Conservation (phyloP, 2,329 filamentous ascomycete genomes). For the Scedosporium boydii region DNA sequence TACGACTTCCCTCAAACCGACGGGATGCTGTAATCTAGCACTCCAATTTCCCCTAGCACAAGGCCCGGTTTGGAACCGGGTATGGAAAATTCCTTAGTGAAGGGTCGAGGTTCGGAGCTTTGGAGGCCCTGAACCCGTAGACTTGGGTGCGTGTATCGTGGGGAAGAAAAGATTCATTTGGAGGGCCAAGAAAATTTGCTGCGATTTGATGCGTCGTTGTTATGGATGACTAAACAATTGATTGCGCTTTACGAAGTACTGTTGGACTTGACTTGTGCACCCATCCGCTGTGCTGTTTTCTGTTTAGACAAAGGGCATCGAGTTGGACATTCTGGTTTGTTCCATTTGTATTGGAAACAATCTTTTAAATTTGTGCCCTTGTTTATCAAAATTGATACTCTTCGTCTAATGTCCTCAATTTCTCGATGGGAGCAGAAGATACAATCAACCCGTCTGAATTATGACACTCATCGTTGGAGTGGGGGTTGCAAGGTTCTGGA, state of each 20-base stretch:
- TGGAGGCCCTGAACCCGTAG: neutral
- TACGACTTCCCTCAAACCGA: slow-evolving; percentile 27
- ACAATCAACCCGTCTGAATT: too few relatives aligned
- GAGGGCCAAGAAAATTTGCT: neutral
- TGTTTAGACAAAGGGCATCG: too few relatives aligned
- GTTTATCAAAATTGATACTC: too few relatives aligned
- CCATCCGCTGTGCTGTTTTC: too few relatives aligned
- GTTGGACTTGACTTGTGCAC: neutral
- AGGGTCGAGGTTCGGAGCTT: neutral
- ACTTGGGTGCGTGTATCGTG: neutral
- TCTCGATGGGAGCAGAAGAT: too few relatives aligned
- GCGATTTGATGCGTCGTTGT: neutral
- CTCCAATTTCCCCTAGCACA: neutral
- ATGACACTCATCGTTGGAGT: too few relatives aligned
- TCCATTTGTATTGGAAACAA: too few relatives aligned
- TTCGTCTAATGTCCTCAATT: too few relatives aligned
- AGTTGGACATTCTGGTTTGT: too few relatives aligned
- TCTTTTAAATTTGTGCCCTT: too few relatives aligned
- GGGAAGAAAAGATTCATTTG: neutral
- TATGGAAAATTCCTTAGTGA: neutral
- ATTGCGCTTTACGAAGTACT: neutral
- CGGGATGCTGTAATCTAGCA: slow-evolving; percentile 5
- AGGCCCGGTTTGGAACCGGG: neutral
- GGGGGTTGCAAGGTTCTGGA: too few relatives aligned
- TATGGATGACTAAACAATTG: neutral